phyloP scores from a whole-genome alignment of 2,329 filamentous ascomycete species.

The Aspergillus aculeatus region DNA sequence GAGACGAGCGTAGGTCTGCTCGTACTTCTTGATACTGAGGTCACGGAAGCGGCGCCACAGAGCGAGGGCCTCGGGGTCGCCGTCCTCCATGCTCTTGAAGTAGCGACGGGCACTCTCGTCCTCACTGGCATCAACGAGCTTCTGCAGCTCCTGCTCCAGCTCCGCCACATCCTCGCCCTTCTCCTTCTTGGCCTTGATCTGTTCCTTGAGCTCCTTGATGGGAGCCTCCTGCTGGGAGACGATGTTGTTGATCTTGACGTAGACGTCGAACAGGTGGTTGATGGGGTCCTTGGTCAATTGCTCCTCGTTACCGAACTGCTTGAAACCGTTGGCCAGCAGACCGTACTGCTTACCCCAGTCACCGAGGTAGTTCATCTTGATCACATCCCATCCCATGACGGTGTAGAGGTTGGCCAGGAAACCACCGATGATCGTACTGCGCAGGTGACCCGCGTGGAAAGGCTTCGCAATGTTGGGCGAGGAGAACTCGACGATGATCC shows the following conservation, averaged over 20 bases:
- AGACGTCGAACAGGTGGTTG: slow-evolving; percentile 65
- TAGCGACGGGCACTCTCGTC: slow-evolving; percentile 63
- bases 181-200: slow-evolving; percentile 49
- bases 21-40: slow-evolving; percentile 64
- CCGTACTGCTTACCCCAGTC: slow-evolving; percentile 70
- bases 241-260: slow-evolving; percentile 62
- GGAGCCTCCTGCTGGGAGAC: slow-evolving; percentile 57
- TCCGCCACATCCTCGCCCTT: slow-evolving; percentile 50
- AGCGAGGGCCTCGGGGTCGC: slow-evolving; percentile 57
- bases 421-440: slow-evolving; percentile 66
- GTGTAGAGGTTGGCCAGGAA: slow-evolving; percentile 64
- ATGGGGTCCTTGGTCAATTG: slow-evolving; percentile 61
- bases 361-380: slow-evolving; percentile 66
- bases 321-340: slow-evolving; percentile 62
- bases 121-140: slow-evolving; percentile 52
- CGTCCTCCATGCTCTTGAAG: slow-evolving; percentile 68
- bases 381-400: slow-evolving; percentile 61
- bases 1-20: slow-evolving; percentile 61
- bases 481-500: slow-evolving; percentile 64
- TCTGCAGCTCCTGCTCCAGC: slow-evolving; percentile 50
- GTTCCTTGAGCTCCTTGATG: slow-evolving; percentile 55
- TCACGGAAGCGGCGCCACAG: slow-evolving; percentile 65
- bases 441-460: slow-evolving; percentile 64
- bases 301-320: slow-evolving; percentile 61
- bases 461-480: slow-evolving; percentile 68